A percentile compares a stretch with the other conserved stretches of the same genome.
phyloP scores from a whole-genome alignment of 2,329 filamentous ascomycete genomes.

The Colletotrichum plurivorum region DNA sequence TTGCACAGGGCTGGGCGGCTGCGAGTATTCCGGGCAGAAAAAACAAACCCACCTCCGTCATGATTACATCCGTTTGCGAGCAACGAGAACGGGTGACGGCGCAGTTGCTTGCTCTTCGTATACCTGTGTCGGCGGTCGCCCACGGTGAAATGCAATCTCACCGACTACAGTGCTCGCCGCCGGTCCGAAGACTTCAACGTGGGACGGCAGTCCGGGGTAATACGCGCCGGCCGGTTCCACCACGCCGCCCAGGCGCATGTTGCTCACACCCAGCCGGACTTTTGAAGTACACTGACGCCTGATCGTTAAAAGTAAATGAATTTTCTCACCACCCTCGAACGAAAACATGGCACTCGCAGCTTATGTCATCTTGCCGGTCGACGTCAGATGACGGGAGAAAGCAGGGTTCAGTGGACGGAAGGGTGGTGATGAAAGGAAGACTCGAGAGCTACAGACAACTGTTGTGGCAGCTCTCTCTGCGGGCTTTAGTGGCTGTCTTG shows the following conservation, averaged over 20 bases:
- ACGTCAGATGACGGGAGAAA: conserved; percentile 4
- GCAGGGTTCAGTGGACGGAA: background rate
- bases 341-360: background rate
- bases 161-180: background rate
- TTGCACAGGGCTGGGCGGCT: conserved; percentile 27
- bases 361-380: conserved; percentile 13
- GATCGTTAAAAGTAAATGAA: background rate
- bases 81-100: background rate
- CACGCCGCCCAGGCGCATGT: background rate
- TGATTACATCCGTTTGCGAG: background rate
- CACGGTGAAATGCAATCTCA: background rate
- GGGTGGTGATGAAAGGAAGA: background rate
- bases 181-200: conserved; percentile 3
- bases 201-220: conserved; percentile 12
- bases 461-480: too few species aligned
- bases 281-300: background rate
- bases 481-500: conserved; percentile 3
- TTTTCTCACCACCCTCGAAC: conserved; percentile 22
- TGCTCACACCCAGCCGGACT: conserved; percentile 1
- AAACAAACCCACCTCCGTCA: background rate
- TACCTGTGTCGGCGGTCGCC: background rate
- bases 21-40: background rate
- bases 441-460: too few species aligned
- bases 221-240: background rate
- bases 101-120: background rate